Evolutionary conservation across 768 basidiomycete genomes (phyloP), one percentile per base, ranked within the genome.

Genomic region (Holtermanniella nyarrowii): DNA sequence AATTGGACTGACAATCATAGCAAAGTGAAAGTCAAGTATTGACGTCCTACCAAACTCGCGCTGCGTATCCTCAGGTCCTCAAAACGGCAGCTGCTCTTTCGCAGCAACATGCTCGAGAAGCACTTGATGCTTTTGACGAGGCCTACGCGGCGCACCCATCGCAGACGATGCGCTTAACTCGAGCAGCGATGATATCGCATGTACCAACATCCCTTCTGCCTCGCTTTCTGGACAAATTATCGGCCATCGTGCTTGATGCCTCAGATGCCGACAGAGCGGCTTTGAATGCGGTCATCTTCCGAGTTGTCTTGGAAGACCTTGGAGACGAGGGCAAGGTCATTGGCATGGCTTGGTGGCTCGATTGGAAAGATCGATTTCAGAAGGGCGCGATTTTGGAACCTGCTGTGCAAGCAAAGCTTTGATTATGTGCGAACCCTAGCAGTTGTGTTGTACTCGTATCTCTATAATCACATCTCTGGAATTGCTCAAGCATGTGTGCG

Each of bases 261-360:
- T 27, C 48, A 7, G 42, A 22, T 5, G 42, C 46, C 18, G 26
- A 54, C n/a, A 25, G 57, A 26, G 20, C 42, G n/a, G 59, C 54
- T 18, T 41, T 58, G 21, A 31, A 43, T 0, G 48, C 25, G 18
- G 45, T 42, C 25, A 49, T 52, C 0, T 63, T 59, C 41, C 50
- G 58, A 49, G 53, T 55, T 49, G 48, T 63, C 2, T 41, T 59
- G 20, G 49, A 54, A 31, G 59, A 52, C 49, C 25, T 63, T 26
- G 44, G 49, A 7, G 62, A 63, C 53, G 41, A 48, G 13, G 25
- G 20, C 24, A 56, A 58, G 44, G n/a, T 24, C 10, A 13, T 40
- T 13, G 62, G 62, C 1, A 54, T 63, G 14, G 55, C 52, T 3
- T 63, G 62, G 62, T 63, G 62, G 62, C 42, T 49, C 12, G 20